phyloP scores from a whole-genome alignment of 2,329 filamentous ascomycete genomes.

The Fusarium poae region DNA sequence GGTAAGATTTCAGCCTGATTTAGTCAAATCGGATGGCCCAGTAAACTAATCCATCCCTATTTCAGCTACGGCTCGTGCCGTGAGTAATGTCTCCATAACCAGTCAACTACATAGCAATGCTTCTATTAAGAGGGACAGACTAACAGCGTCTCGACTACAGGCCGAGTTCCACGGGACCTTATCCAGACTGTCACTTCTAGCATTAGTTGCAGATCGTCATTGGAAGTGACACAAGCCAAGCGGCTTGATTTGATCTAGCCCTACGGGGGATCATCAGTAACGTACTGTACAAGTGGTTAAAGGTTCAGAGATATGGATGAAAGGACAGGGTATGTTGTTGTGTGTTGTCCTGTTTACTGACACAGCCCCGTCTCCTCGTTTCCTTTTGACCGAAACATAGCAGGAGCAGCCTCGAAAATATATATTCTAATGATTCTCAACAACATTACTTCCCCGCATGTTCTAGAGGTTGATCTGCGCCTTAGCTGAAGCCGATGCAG shows the following conservation, averaged over 20 bases:
- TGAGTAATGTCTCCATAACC: conserved; percentile 6
- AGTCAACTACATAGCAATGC: background rate
- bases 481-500: background rate
- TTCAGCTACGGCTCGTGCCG: conserved; percentile 21
- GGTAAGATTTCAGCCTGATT: background rate
- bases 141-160: background rate
- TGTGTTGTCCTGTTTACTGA: background rate
- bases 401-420: no score
- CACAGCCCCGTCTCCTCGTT: background rate
- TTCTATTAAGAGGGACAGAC: background rate
- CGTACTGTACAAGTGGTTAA: background rate
- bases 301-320: background rate
- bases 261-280: background rate
- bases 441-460: background rate
- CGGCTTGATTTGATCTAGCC: background rate
- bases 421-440: no score
- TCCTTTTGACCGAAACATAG: background rate
- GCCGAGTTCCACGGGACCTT: background rate
- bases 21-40: background rate
- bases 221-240: conserved; percentile 5
- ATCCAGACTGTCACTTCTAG: background rate
- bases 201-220: background rate
- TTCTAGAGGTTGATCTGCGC: background rate
- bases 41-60: background rate
- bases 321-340: background rate